Evolutionary conservation across 164 flowering plant species (phyloP).

Genomic region (Malania oleifera): DNA sequence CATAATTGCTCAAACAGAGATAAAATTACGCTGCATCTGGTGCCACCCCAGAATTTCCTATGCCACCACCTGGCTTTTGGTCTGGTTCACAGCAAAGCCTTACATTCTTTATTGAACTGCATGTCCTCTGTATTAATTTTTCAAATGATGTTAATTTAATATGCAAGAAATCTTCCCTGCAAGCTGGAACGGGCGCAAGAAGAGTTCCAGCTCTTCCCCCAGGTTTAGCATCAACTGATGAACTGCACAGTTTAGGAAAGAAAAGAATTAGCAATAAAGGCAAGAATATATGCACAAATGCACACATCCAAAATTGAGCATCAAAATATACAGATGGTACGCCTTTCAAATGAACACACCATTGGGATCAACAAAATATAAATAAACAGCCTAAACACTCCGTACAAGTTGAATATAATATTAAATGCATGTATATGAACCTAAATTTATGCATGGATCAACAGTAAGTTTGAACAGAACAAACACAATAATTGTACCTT

Average conservation of each 20-base stretch:
- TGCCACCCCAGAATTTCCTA: slow-evolving; percentile 75
- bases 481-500: slow-evolving; percentile 28
- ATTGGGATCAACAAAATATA: too few relatives aligned
- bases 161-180: slow-evolving; percentile 74
- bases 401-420: too few relatives aligned
- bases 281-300: neutral
- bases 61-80: slow-evolving; percentile 47
- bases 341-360: neutral
- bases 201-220: slow-evolving; percentile 20
- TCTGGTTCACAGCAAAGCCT: slow-evolving; percentile 79
- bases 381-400: too few relatives aligned
- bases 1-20: slow-evolving; percentile 8
- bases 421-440: neutral
- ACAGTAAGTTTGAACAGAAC: neutral
- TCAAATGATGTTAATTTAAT: slow-evolving; percentile 87
- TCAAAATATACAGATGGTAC: neutral
- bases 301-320: neutral
- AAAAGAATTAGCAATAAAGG: neutral
- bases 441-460: neutral
- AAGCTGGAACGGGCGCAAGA: slow-evolving; percentile 82
- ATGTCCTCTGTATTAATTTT: slow-evolving; percentile 76
- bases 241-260: slow-evolving; percentile 28
- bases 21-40: slow-evolving; percentile 94
- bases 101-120: slow-evolving; percentile 77
- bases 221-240: slow-evolving; percentile 27